These are phyloP conservation scores for Cucurbita maxima DNA, from an alignment of 306 rosid species.

Conservation along the genomic window DNA sequence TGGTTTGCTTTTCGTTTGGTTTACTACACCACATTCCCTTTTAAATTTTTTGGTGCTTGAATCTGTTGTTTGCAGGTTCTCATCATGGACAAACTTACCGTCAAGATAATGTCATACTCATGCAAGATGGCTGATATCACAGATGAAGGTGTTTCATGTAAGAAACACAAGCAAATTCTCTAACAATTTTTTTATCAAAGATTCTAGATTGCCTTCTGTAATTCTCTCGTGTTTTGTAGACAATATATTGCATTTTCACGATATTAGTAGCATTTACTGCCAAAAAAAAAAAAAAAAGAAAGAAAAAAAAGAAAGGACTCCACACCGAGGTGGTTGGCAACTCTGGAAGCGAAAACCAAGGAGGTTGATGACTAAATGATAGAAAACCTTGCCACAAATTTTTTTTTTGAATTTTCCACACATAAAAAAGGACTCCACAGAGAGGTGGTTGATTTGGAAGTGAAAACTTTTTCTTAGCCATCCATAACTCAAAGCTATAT, in stretches of 20 bases:
- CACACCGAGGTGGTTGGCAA: background rate
- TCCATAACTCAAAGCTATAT: too few species aligned
- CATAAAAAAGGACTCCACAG: background rate
- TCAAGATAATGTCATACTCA: slow-evolving; percentile 88
- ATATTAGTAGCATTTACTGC: background rate
- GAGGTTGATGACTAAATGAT: too few species aligned
- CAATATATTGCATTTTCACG: background rate
- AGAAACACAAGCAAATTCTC: slow-evolving; percentile 15
- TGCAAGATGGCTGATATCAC: slow-evolving; percentile 99
- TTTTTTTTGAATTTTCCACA: too few species aligned
- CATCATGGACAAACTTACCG: slow-evolving; percentile 88
- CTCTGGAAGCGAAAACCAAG: background rate
- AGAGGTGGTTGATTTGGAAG: background rate
- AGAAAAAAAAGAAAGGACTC: too few species aligned
- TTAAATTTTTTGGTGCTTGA: slow-evolving; percentile 12
- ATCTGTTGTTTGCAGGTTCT: slow-evolving; percentile 54
- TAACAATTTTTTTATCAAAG: background rate
- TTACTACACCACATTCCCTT: background rate
- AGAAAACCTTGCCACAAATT: too few species aligned
- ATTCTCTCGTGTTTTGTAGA: background rate
- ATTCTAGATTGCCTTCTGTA: slow-evolving; percentile 6
- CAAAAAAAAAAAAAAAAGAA: too few species aligned
- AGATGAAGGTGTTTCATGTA: slow-evolving; percentile 95
- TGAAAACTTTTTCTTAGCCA: background rate
- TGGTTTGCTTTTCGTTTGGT: background rate